Conservation (phyloP, 2,329 filamentous ascomycete species). For the Claviceps arundinis region DNA sequence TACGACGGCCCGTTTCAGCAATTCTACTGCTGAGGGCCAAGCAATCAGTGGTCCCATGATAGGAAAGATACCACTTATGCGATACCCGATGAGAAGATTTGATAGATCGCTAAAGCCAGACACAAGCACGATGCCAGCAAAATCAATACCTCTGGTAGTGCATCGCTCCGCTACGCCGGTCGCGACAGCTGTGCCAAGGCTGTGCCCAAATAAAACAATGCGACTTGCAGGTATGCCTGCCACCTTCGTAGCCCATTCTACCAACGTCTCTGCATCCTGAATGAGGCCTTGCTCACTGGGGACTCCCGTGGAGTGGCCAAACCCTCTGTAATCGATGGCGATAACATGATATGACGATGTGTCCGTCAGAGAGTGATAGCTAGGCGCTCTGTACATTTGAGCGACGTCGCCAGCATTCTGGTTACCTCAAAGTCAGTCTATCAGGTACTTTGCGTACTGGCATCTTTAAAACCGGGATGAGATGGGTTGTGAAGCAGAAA, state of each 20-base stretch:
- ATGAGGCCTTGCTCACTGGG: slow-evolving; percentile 75
- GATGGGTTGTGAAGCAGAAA: no score
- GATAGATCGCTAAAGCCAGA: slow-evolving; percentile 67
- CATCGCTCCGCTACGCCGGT: slow-evolving; percentile 63
- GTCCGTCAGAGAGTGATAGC: slow-evolving; percentile 64
- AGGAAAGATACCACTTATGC: slow-evolving; percentile 64
- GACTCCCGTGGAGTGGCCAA: slow-evolving; percentile 64
- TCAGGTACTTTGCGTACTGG: slow-evolving; percentile 22
- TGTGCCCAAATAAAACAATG: slow-evolving; percentile 76
- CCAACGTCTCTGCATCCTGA: slow-evolving; percentile 58
- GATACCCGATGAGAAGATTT: slow-evolving; percentile 62
- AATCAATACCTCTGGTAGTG: slow-evolving; percentile 45
- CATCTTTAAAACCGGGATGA: no score
- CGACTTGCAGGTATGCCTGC: slow-evolving; percentile 53
- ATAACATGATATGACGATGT: slow-evolving; percentile 67
- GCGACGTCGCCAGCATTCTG: slow-evolving; percentile 79
- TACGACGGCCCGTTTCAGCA: slow-evolving; percentile 50
- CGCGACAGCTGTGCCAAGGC: slow-evolving; percentile 75
- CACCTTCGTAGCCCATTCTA: slow-evolving; percentile 57
- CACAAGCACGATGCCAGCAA: slow-evolving; percentile 68
- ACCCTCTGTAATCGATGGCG: slow-evolving; percentile 85
- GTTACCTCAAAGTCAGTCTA: slow-evolving; percentile 10
- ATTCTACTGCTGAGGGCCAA: slow-evolving; percentile 50
- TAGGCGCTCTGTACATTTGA: slow-evolving; percentile 61
- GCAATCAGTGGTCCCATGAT: slow-evolving; percentile 60